These are phyloP conservation scores for Puccinia novopanici DNA, from an alignment of 1,284 basidiomycete species.

Conservation along the genomic window DNA sequence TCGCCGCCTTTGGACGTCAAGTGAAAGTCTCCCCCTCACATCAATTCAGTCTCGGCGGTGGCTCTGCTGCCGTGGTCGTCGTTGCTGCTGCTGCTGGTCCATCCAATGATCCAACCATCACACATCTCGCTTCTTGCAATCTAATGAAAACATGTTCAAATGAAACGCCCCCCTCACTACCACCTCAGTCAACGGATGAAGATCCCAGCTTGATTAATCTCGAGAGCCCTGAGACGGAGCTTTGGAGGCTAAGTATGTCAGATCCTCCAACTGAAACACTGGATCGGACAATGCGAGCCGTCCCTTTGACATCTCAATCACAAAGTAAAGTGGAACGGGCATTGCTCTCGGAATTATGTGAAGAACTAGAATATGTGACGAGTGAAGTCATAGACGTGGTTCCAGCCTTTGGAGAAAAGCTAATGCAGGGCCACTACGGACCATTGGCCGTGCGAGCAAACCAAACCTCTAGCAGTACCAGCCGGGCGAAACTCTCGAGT, in stretches of 20 bases:
- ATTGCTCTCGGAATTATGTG: constrained; percentile 45
- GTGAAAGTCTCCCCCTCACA: constrained; percentile 41
- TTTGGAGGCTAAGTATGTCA: background rate
- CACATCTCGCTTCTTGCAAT: constrained; percentile 1
- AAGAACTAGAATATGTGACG: constrained; percentile 45
- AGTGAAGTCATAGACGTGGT: constrained; percentile 46
- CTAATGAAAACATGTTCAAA: background rate
- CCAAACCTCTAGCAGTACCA: background rate
- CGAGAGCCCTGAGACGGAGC: constrained; percentile 4
- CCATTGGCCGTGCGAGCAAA: constrained; percentile 33
- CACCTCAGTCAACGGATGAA: background rate
- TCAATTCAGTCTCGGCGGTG: constrained; percentile 28
- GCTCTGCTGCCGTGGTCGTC: constrained; percentile 20
- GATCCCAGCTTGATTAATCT: constrained; percentile 14
- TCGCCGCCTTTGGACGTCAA: constrained; percentile 37
- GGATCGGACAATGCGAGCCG: background rate
- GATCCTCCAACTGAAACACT: background rate
- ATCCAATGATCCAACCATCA: background rate
- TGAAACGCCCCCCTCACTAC: background rate
- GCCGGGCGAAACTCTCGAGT: background rate
- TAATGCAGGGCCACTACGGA: constrained; percentile 47
- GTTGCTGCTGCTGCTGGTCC: constrained; percentile 16
- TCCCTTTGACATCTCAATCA: constrained; percentile 17
- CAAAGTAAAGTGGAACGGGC: constrained; percentile 4
- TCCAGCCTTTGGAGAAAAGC: constrained; percentile 45